These are phyloP conservation scores for Sporopachydermia cereana DNA, from an alignment of 1,139 yeast species.

Conservation along the genomic window DNA sequence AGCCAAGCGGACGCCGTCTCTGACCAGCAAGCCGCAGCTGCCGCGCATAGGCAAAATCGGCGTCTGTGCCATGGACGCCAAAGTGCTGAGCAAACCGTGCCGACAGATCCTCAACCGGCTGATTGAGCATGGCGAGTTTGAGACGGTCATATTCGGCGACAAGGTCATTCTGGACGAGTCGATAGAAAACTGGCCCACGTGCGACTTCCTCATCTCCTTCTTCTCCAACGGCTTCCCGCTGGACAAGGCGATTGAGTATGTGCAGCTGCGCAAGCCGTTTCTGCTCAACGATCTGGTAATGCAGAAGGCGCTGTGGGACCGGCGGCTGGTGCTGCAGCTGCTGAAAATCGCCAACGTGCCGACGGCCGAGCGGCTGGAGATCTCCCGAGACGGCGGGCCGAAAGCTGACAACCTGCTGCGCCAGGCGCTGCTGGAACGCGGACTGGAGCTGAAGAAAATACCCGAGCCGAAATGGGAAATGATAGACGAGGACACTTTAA, in stretches of 20 bases:
- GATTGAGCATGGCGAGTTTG: conserved; percentile 90
- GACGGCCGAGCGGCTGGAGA: conserved; percentile 78
- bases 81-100: conserved; percentile 93
- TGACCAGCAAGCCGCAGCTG: conserved; percentile 30
- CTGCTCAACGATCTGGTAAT: conserved; percentile 78
- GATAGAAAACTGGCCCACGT: conserved; percentile 96
- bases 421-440: conserved; percentile 44
- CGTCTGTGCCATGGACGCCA: conserved; percentile 97
- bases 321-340: conserved; percentile 77
- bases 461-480: conserved; percentile 77
- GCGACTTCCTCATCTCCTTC: conserved; percentile 87
- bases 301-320: conserved; percentile 94
- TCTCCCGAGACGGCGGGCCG: conserved; percentile 96
- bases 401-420: conserved; percentile 55
- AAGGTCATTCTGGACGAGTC: conserved; percentile 90
- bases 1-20: conserved; percentile 9
- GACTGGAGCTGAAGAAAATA: conserved; percentile 34
- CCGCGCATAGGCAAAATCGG: conserved; percentile 91
- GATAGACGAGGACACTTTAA: conserved; percentile 79
- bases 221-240: conserved; percentile 95
- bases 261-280: conserved; percentile 80
- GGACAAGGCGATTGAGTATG: conserved; percentile 89
- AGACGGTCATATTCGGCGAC: conserved; percentile 94
- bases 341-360: conserved; percentile 76
- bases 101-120: conserved; percentile 78